These are phyloP conservation scores for Tylopilus sp. DNA, from an alignment of 768 basidiomycete genomes.

Conservation along the genomic window DNA sequence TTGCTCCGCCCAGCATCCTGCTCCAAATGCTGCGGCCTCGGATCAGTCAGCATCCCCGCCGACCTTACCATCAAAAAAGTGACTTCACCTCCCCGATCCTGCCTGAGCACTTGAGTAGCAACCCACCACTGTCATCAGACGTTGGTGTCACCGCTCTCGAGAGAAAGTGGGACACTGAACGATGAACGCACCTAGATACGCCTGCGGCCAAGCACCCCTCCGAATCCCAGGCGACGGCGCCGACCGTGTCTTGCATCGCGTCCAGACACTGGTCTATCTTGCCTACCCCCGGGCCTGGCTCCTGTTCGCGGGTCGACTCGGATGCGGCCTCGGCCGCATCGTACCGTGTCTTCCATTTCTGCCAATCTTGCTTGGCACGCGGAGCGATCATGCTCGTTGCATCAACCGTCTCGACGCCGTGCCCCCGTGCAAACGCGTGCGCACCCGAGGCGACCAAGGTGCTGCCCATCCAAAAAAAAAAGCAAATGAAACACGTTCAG, in stretches of 20 bases:
- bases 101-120: constrained; percentile 74
- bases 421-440: constrained; percentile 43
- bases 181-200: constrained; percentile 57
- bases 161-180: background rate
- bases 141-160: background rate
- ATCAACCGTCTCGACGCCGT: constrained; percentile 34
- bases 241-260: constrained; percentile 74
- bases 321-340: constrained; percentile 1
- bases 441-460: constrained; percentile 65
- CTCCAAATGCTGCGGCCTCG: constrained; percentile 68
- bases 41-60: background rate
- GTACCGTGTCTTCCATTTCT: constrained; percentile 53
- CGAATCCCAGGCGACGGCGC: constrained; percentile 59
- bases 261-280: constrained; percentile 17
- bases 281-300: background rate
- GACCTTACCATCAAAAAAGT: background rate
- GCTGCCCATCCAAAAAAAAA: constrained; percentile 35
- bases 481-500: too few species aligned
- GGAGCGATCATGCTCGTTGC: constrained; percentile 48
- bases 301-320: constrained; percentile 10
- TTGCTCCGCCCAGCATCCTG: constrained; percentile 71
- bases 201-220: constrained; percentile 56
- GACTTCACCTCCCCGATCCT: constrained; percentile 66
- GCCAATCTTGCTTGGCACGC: constrained; percentile 52
- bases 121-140: constrained; percentile 55